Conservation (phyloP, 306 rosid genomes). For the Cercis canadensis region DNA sequence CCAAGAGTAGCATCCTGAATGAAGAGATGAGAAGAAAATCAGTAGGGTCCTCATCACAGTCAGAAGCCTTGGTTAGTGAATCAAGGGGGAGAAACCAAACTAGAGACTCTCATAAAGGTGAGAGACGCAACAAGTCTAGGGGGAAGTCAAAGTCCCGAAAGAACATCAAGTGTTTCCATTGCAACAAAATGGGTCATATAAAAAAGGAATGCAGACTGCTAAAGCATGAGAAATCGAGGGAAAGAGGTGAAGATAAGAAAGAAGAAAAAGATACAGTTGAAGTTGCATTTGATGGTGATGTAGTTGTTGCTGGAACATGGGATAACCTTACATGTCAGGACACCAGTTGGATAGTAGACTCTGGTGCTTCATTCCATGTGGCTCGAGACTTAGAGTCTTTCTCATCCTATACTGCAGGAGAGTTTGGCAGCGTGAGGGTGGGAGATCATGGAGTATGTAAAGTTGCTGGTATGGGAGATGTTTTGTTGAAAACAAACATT, state of each 20-base stretch:
- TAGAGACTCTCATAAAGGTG: neutral
- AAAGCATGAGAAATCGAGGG: neutral
- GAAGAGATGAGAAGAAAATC: neutral
- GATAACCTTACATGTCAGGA: too few relatives aligned
- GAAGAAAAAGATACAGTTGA: neutral
- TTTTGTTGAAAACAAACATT: too few relatives aligned
- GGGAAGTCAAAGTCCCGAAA: neutral
- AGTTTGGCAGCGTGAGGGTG: too few relatives aligned
- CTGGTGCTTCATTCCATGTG: too few relatives aligned
- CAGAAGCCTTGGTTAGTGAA: neutral
- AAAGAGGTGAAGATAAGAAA: neutral
- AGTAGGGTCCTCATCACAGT: neutral
- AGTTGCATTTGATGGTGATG: too few relatives aligned
- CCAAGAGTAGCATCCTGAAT: neutral
- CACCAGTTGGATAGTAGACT: too few relatives aligned
- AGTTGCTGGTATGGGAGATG: too few relatives aligned
- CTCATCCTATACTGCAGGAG: too few relatives aligned
- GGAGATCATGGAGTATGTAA: too few relatives aligned
- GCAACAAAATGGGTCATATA: neutral
- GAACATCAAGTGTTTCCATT: neutral
- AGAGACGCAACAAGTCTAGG: neutral
- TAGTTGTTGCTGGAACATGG: too few relatives aligned
- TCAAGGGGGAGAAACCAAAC: neutral
- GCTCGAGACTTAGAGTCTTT: too few relatives aligned
- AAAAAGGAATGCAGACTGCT: too few relatives aligned